These are phyloP conservation scores for Zea luxurians DNA, from an alignment of 176 grass and related monocot genomes.

Conservation along the genomic window DNA sequence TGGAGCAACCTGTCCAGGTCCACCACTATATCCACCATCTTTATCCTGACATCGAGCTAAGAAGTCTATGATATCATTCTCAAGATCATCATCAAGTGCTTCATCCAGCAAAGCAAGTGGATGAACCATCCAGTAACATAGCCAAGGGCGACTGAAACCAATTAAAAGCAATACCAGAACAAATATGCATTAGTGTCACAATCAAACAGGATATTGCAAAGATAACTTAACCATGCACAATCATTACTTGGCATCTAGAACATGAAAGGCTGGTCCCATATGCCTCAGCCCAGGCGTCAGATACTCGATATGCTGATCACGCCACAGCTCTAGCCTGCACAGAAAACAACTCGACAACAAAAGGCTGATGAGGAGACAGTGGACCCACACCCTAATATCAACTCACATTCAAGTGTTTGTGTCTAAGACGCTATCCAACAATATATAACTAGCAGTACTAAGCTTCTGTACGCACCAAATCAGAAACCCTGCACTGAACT, in stretches of 20 bases:
- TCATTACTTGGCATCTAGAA: conserved; percentile 81
- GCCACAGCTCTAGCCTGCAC: conserved; percentile 79
- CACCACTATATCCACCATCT: conserved; percentile 89
- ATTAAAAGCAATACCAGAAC: conserved; percentile 29
- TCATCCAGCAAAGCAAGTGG: conserved; percentile 76
- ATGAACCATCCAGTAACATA: conserved; percentile 97
- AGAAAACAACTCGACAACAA: neutral
- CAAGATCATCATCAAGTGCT: conserved; percentile 63
- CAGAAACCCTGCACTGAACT: neutral
- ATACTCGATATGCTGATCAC: conserved; percentile 72
- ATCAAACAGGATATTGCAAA: conserved; percentile 3
- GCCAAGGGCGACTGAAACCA: conserved; percentile 78
- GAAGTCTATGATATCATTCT: conserved; percentile 70
- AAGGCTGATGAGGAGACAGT: neutral
- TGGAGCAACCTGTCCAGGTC: conserved; percentile 87
- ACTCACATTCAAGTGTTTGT: neutral
- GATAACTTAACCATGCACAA: conserved; percentile 25
- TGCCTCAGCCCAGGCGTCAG: conserved; percentile 57
- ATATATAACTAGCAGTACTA: conserved; percentile 4
- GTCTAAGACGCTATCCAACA: neutral
- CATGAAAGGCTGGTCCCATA: conserved; percentile 67
- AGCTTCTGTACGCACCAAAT: neutral
- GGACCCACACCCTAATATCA: neutral
- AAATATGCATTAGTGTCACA: conserved; percentile 1
- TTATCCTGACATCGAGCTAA: conserved; percentile 89